Evolutionary conservation across 2,329 filamentous ascomycete species (phyloP).

Genomic region (Xylaria sp.): DNA sequence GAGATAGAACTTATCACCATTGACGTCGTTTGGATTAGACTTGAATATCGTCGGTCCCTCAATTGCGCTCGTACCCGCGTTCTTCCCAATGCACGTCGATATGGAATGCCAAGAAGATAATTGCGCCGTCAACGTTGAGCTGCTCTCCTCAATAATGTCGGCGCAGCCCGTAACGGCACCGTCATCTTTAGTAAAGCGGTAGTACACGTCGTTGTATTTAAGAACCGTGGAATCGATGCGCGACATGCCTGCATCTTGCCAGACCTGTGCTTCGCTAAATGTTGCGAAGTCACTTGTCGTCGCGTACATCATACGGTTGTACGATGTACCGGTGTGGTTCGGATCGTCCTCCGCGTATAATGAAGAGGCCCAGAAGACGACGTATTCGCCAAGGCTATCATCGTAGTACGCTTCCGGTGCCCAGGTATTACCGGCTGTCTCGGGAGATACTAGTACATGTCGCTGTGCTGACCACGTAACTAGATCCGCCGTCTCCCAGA

Average conservation of each 20-base stretch:
- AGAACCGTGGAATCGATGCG: constrained; percentile 66
- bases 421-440: constrained; percentile 65
- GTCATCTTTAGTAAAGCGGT: constrained; percentile 68
- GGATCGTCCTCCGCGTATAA: constrained; percentile 57
- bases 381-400: constrained; percentile 54
- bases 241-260: constrained; percentile 63
- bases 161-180: constrained; percentile 62
- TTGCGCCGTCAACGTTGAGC: constrained; percentile 54
- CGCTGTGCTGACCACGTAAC: constrained; percentile 63
- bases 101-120: constrained; percentile 58
- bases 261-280: constrained; percentile 59
- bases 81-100: constrained; percentile 61
- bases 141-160: constrained; percentile 66
- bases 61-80: constrained; percentile 61
- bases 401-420: constrained; percentile 65
- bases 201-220: constrained; percentile 55
- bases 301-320: constrained; percentile 65
- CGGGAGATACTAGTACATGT: constrained; percentile 61
- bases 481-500: constrained; percentile 65
- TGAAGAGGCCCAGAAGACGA: constrained; percentile 61
- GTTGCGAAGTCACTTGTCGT: constrained; percentile 63
- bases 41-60: constrained; percentile 66
- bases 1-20: constrained; percentile 66
- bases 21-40: constrained; percentile 59
- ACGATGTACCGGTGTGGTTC: constrained; percentile 56